Evolutionary conservation across 192 early-diverging fungal species (phyloP).

Genomic region (Coemansia sp.): DNA sequence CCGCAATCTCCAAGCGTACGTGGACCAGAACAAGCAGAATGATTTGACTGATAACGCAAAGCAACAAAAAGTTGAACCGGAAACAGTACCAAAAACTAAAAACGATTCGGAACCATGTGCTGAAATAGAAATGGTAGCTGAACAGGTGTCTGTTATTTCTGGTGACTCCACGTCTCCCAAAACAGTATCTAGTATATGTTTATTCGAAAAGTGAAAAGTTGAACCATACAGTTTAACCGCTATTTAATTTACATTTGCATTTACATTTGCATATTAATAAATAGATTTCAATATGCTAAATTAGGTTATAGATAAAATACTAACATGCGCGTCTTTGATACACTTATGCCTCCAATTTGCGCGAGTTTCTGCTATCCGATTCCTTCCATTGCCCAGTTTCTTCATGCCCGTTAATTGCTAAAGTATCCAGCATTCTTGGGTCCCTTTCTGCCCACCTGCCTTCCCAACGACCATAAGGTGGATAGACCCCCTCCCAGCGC

Average conservation of each 20-base stretch:
- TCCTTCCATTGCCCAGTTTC: background rate
- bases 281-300: background rate
- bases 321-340: background rate
- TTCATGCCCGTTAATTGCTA: background rate
- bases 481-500: background rate
- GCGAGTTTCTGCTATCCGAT: background rate
- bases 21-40: background rate
- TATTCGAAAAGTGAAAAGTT: background rate
- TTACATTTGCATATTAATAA: background rate
- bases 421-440: background rate
- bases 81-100: background rate
- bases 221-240: background rate
- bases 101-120: too few species aligned
- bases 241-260: background rate
- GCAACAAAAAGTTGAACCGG: background rate
- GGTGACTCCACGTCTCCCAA: too few species aligned
- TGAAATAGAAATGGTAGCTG: too few species aligned
- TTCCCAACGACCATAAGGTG: background rate
- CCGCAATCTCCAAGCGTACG: slow-evolving; percentile 4
- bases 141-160: too few species aligned
- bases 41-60: background rate
- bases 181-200: too few species aligned
- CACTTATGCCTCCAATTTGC: background rate
- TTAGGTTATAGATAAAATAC: background rate
- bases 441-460: background rate